Percentiles rank a stretch among this genome's conserved stretches.
phyloP scores from a whole-genome alignment of 805 yeast genomes.

The Starmera dryadoides region DNA sequence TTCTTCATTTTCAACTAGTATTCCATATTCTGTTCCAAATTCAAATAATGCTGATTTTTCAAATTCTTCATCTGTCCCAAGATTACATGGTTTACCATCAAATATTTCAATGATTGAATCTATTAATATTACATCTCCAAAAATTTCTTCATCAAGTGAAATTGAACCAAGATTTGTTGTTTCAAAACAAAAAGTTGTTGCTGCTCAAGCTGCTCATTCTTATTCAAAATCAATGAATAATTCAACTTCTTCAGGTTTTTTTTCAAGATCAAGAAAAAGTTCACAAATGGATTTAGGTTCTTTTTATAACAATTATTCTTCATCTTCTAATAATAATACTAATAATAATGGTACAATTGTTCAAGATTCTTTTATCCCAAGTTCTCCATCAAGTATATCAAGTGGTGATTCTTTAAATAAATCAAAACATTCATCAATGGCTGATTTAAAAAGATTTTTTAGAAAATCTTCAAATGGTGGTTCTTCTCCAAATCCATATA shows the following conservation, averaged over 20 bases:
- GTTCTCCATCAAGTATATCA: constrained; percentile 20
- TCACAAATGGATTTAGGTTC: constrained; percentile 23
- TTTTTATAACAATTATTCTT: constrained; percentile 16
- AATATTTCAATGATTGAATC: constrained; percentile 39
- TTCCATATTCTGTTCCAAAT: constrained; percentile 71
- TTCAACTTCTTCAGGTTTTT: constrained; percentile 39
- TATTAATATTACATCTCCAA: constrained; percentile 66
- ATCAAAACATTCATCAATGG: constrained; percentile 71
- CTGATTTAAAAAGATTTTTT: constrained; percentile 68
- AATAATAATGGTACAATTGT: constrained; percentile 1
- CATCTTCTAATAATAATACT: constrained; percentile 3
- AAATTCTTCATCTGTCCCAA: constrained; percentile 24
- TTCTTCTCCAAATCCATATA: constrained; percentile 18
- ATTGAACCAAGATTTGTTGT: constrained; percentile 86
- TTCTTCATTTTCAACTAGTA: constrained; percentile 50
- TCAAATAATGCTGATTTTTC: constrained; percentile 15
- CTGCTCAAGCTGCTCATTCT: constrained; percentile 15
- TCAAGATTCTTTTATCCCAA: constrained; percentile 5
- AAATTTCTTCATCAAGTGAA: constrained; percentile 43
- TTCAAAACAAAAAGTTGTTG: constrained; percentile 62
- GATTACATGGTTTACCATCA: constrained; percentile 30
- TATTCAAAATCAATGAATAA: constrained; percentile 17
- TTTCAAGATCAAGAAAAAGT: constrained; percentile 36
- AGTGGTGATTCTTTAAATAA: constrained; percentile 20
- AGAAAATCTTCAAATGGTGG: constrained; percentile 30